Evolutionary conservation across 2,329 filamentous ascomycete genomes (phyloP).

Genomic region (Fusarium begoniae): DNA sequence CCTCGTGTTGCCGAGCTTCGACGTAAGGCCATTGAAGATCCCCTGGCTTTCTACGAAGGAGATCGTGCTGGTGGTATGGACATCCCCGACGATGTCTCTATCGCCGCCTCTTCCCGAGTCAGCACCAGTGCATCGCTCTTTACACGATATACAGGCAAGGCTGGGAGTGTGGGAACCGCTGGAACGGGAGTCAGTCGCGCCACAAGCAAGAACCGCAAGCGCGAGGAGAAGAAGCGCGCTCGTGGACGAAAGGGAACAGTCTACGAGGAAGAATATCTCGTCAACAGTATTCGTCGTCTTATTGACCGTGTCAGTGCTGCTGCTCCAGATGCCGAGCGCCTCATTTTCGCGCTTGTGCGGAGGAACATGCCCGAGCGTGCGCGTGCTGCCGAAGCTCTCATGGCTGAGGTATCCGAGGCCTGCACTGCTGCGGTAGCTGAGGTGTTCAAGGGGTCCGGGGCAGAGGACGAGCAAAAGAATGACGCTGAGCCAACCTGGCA

Average conservation of each 20-base stretch:
- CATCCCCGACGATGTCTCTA: slow-evolving; percentile 89
- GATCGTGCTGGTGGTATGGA: slow-evolving; percentile 72
- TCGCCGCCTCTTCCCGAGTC: slow-evolving; percentile 82
- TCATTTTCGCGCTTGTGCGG: slow-evolving; percentile 81
- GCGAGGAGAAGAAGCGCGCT: slow-evolving; percentile 95
- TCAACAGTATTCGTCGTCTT: slow-evolving; percentile 84
- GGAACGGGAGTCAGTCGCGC: slow-evolving; percentile 79
- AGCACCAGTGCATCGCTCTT: slow-evolving; percentile 89
- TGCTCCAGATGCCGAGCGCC: slow-evolving; percentile 74
- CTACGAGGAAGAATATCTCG: slow-evolving; percentile 97
- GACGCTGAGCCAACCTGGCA: slow-evolving; percentile 41
- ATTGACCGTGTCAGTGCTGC: slow-evolving; percentile 82
- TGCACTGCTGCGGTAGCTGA: slow-evolving; percentile 74
- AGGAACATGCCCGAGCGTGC: slow-evolving; percentile 90
- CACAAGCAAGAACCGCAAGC: slow-evolving; percentile 85
- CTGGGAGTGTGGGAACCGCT: slow-evolving; percentile 69
- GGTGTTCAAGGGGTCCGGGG: slow-evolving; percentile 62
- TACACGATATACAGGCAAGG: slow-evolving; percentile 86
- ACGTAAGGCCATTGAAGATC: slow-evolving; percentile 82
- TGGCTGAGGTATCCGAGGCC: slow-evolving; percentile 76
- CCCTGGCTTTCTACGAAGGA: slow-evolving; percentile 88
- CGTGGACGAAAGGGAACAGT: slow-evolving; percentile 95
- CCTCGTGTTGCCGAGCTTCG: slow-evolving; percentile 87
- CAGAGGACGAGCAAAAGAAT: slow-evolving; percentile 30
- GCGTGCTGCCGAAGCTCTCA: slow-evolving; percentile 76